Conservation (phyloP, 805 yeast species). For the Sungouiella thailandica region DNA sequence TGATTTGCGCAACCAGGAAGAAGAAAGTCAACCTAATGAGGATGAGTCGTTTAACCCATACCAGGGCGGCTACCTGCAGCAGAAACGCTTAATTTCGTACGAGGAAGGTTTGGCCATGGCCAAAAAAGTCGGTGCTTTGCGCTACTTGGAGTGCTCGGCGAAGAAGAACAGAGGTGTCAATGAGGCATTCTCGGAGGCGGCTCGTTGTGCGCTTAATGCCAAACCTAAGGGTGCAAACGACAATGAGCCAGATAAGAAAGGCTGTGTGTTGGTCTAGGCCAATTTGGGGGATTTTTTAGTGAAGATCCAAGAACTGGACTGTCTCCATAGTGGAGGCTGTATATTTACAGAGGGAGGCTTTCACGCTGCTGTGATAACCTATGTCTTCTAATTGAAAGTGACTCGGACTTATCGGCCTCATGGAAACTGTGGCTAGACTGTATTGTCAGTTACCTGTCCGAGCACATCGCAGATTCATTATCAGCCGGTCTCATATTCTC, state of each 20-base stretch:
- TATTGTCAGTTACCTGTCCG: too few relatives aligned
- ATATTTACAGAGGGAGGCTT: too few relatives aligned
- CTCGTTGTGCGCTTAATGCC: slow-evolving; percentile 25
- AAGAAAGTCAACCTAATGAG: slow-evolving; percentile 36
- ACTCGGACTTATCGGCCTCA: too few relatives aligned
- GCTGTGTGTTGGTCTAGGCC: slow-evolving; percentile 25
- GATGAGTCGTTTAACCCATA: slow-evolving; percentile 31
- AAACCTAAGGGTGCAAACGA: too few relatives aligned
- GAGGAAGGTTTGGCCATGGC: slow-evolving; percentile 26
- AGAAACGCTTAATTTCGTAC: slow-evolving; percentile 35
- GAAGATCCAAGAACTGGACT: background rate
- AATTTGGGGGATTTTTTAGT: slow-evolving; percentile 7
- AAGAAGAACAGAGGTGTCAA: slow-evolving; percentile 28
- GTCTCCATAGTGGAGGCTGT: background rate
- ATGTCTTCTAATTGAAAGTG: too few relatives aligned
- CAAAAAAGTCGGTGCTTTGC: slow-evolving; percentile 23
- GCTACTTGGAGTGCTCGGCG: slow-evolving; percentile 34
- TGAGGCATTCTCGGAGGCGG: slow-evolving; percentile 26
- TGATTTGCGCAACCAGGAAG: slow-evolving; percentile 26
- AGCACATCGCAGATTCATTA: too few relatives aligned
- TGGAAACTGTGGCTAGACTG: too few relatives aligned
- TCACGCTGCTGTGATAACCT: too few relatives aligned
- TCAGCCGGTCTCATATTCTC: too few relatives aligned
- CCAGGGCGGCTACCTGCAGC: slow-evolving; percentile 33
- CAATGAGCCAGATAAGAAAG: slow-evolving; percentile 25